phyloP scores from a whole-genome alignment of 306 rosid species.

The Gleditsia sinensis region DNA sequence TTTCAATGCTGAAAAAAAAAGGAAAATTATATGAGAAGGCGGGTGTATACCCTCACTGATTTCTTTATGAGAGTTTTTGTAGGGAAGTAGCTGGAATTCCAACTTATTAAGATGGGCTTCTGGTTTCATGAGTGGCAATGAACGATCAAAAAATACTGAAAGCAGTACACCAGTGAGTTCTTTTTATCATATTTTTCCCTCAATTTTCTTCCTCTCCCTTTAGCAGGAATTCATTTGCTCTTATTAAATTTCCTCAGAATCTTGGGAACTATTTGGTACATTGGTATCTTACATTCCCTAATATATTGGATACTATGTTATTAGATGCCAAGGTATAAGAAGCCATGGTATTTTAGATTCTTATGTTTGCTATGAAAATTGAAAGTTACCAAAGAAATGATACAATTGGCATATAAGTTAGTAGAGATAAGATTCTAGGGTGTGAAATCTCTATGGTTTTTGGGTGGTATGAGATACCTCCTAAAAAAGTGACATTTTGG shows the following conservation, averaged over 20 bases:
- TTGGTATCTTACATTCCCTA: neutral
- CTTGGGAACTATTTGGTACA: neutral
- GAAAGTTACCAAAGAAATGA: neutral
- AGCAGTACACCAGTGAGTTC: slow-evolving; percentile 57
- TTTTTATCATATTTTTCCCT: neutral
- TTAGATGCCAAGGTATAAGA: neutral
- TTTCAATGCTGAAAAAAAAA: neutral
- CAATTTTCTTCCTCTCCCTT: slow-evolving; percentile 20
- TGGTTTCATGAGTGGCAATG: slow-evolving; percentile 74
- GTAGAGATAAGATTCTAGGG: neutral
- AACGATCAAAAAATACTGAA: slow-evolving; percentile 61
- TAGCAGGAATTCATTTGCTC: slow-evolving; percentile 21
- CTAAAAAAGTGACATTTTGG: neutral
- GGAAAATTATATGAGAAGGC: slow-evolving; percentile 5
- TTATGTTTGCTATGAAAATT: neutral
- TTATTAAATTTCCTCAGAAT: slow-evolving; percentile 11
- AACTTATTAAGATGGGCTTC: slow-evolving; percentile 92
- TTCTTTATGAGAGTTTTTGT: slow-evolving; percentile 25
- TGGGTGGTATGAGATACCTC: neutral
- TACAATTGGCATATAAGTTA: neutral
- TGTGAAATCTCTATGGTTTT: neutral
- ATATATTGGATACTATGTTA: neutral
- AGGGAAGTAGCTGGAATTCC: slow-evolving; percentile 90
- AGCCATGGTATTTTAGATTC: neutral
- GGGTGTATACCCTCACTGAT: slow-evolving; percentile 17